Conservation (phyloP, 148 eudicot species). For the Pharnaceum exiguum region DNA sequence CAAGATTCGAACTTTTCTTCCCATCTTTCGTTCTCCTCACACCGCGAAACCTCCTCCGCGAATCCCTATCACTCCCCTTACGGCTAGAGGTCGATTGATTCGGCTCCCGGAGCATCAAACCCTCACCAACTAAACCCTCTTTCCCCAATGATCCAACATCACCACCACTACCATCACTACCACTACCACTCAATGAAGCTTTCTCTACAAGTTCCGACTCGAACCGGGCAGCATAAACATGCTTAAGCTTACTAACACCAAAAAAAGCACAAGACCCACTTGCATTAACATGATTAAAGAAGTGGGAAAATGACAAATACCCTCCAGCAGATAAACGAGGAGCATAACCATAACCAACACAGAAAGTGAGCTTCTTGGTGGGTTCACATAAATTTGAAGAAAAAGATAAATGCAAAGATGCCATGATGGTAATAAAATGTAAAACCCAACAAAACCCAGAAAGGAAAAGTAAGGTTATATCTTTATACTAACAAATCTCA, state of each 20-base stretch:
- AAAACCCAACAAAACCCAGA: constrained; percentile 17
- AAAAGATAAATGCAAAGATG: constrained; percentile 32
- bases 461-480: background rate
- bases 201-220: constrained; percentile 33
- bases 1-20: constrained; percentile 10
- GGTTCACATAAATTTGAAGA: constrained; percentile 34
- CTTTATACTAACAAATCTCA: background rate
- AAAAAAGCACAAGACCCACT: constrained; percentile 27
- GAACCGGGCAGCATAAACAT: constrained; percentile 36
- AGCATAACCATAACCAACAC: constrained; percentile 20
- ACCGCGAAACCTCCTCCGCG: constrained; percentile 41
- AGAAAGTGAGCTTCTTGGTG: constrained; percentile 35
- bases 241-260: constrained; percentile 26
- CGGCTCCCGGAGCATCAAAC: constrained; percentile 12
- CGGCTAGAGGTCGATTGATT: constrained; percentile 6
- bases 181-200: constrained; percentile 20
- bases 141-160: background rate
- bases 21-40: constrained; percentile 18
- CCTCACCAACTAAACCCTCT: constrained; percentile 20
- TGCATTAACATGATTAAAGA: constrained; percentile 24
- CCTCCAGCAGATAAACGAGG: constrained; percentile 24
- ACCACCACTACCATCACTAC: constrained; percentile 17
- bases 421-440: constrained; percentile 33
- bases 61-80: constrained; percentile 21
- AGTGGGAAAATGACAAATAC: constrained; percentile 20